A percentile compares a stretch with the other conserved stretches of the same genome.
phyloP scores from a whole-genome alignment of 2,329 filamentous ascomycete species.

The Stagonosporopsis rhizophila region DNA sequence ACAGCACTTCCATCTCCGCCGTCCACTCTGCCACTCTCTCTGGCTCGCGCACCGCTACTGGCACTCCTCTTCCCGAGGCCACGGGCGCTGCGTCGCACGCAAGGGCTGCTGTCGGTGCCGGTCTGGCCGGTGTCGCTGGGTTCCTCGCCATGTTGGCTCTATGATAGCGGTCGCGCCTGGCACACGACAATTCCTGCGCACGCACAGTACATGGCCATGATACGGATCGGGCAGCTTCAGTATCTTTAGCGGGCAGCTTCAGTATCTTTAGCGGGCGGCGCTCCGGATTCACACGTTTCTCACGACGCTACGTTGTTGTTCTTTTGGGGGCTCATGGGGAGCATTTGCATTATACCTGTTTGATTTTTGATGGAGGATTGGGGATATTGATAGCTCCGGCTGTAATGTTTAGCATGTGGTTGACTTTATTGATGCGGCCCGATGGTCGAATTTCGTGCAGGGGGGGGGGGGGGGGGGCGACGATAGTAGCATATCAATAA shows the following conservation, averaged over 20 bases:
- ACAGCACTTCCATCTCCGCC: constrained; percentile 29
- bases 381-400: constrained; percentile 23
- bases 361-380: constrained; percentile 17
- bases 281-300: constrained; percentile 37
- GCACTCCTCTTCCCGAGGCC: constrained; percentile 21
- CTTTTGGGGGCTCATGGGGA: constrained; percentile 25
- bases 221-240: constrained; percentile 9
- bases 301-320: constrained; percentile 46
- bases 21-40: constrained; percentile 36
- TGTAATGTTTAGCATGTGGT: constrained; percentile 26
- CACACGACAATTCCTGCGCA: constrained; percentile 2
- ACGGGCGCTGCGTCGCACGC: constrained; percentile 46
- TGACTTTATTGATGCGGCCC: neutral
- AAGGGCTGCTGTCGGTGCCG: constrained; percentile 49
- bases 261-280: constrained; percentile 32
- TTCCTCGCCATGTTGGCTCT: constrained; percentile 54
- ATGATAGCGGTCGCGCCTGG: constrained; percentile 34
- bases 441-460: neutral
- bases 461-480: neutral
- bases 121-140: constrained; percentile 51
- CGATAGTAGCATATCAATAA: constrained; percentile 8
- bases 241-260: constrained; percentile 32
- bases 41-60: constrained; percentile 23
- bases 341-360: constrained; percentile 21
- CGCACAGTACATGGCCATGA: constrained; percentile 6